Base-by-base conservation (phyloP, 352 stramenopile genomes). In the Globisporangium spiculum region DNA sequence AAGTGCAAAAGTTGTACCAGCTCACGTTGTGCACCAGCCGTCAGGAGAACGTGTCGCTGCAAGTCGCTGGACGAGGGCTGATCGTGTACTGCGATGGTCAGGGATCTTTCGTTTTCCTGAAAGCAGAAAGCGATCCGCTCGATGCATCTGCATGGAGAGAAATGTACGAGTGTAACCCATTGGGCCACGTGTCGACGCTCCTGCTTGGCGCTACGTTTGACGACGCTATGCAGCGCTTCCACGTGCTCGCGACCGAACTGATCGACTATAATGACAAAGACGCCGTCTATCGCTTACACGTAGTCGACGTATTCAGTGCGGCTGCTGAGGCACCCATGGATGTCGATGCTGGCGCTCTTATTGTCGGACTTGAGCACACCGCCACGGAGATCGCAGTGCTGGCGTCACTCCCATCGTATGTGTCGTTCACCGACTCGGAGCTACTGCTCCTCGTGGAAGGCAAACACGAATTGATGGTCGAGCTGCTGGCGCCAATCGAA, bases 51-150 rank as follows among this genome's bases (percentile, higher is more conserved):
- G 73, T 81, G 41, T 77, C 80, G 26, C 46, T 94, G 34, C 77
- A 81, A 66, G 83, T 92, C 24, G 81, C 81, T 44, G 81, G 71
- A 4, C 73, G 76, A 59, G 84, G 86, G n/a, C 34, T 90, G 57
- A n/a, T 94, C 12, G 79, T 89, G 3, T 83, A 86, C 60, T 83
- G 81, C 60, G 86, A 94, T 48, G 86, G 86, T 32, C 75, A 80
- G 24, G 84, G 83, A 5, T 75, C 68, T 32, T n/a, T 94, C 55
- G 69, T 83, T 41, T 80, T 89, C 59, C 32, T 92, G 14, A 81
- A 83, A 70, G 55, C 73, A 6, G 70, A 80, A 22, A 61, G 59
- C 0, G 70, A 77, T 3, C 46, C 70, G 7, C 26, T 71, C 36
- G 50, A 67, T 4, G 76, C 66, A 36, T 53, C 72, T 16, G 72